Conservation (phyloP, 257 asterid species). For the Coffea canephora region DNA sequence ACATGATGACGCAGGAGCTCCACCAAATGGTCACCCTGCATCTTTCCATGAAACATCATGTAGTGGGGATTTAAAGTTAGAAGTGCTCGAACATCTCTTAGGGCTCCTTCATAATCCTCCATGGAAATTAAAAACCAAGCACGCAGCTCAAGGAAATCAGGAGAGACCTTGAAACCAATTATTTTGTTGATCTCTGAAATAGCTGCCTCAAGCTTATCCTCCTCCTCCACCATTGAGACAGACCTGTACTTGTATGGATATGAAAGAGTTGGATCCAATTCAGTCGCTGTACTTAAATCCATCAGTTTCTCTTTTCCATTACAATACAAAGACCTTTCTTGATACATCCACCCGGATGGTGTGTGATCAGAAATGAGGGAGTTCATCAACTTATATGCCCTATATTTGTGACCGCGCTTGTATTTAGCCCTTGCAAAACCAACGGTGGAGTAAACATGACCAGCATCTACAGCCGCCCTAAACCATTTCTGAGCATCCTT, state of each 20-base stretch:
- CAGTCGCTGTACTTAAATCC: slow-evolving; percentile 78
- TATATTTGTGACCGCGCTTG: slow-evolving; percentile 88
- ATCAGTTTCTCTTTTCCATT: slow-evolving; percentile 63
- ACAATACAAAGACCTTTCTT: slow-evolving; percentile 78
- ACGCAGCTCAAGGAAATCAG: slow-evolving; percentile 92
- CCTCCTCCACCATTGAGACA: slow-evolving; percentile 57
- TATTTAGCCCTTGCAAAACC: slow-evolving; percentile 76
- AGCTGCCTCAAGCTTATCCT: slow-evolving; percentile 47
- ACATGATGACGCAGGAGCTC: slow-evolving; percentile 59
- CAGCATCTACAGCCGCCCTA: slow-evolving; percentile 60
- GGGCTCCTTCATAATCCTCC: slow-evolving; percentile 76
- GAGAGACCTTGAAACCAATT: slow-evolving; percentile 75
- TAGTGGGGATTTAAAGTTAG: slow-evolving; percentile 77
- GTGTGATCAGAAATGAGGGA: slow-evolving; percentile 62
- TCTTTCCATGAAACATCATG: slow-evolving; percentile 84
- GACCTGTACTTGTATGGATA: slow-evolving; percentile 87
- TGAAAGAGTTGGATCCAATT: slow-evolving; percentile 84
- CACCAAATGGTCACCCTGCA: slow-evolving; percentile 64
- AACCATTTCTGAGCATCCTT: slow-evolving; percentile 96
- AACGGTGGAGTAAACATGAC: slow-evolving; percentile 77
- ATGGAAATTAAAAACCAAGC: slow-evolving; percentile 83
- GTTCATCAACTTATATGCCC: slow-evolving; percentile 75
- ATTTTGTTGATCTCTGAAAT: slow-evolving; percentile 75
- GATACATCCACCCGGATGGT: slow-evolving; percentile 96
- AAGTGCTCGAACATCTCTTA: slow-evolving; percentile 78